Evolutionary conservation across 2,329 filamentous ascomycete genomes (phyloP).

Genomic region (Cadophora malorum): DNA sequence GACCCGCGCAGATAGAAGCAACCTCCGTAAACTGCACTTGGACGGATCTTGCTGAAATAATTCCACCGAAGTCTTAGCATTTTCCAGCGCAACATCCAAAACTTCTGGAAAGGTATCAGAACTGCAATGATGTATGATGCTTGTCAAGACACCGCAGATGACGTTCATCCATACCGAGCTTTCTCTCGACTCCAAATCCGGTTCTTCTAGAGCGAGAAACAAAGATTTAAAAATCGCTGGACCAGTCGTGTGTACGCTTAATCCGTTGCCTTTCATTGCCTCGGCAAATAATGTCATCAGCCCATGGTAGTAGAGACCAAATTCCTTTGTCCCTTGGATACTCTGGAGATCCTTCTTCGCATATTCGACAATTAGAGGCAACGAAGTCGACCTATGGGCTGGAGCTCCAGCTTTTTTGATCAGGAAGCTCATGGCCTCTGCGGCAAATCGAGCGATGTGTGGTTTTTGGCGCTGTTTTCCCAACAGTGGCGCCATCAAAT

Average conservation of each 20-base stretch:
- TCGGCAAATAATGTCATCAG: constrained; percentile 93
- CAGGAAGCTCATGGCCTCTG: constrained; percentile 93
- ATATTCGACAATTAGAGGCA: constrained; percentile 74
- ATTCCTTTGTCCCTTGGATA: constrained; percentile 60
- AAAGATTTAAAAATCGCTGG: constrained; percentile 59
- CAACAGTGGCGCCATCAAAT: constrained; percentile 82
- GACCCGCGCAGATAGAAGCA: constrained; percentile 60
- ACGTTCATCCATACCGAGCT: constrained; percentile 64
- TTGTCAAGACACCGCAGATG: constrained; percentile 77
- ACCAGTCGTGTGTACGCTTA: constrained; percentile 65
- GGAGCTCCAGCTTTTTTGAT: constrained; percentile 85
- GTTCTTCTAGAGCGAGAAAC: constrained; percentile 52
- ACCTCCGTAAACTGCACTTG: constrained; percentile 48
- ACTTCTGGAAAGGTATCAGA: constrained; percentile 75
- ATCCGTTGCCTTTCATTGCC: constrained; percentile 69
- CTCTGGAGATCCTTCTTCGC: constrained; percentile 71
- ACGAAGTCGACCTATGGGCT: constrained; percentile 75
- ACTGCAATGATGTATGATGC: constrained; percentile 82
- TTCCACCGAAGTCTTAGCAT: constrained; percentile 48
- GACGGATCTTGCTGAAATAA: constrained; percentile 46
- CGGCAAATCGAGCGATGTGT: constrained; percentile 90
- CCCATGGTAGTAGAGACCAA: constrained; percentile 79
- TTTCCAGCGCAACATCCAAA: constrained; percentile 64
- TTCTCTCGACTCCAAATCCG: constrained; percentile 54
- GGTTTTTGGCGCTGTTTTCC: constrained; percentile 82